These are phyloP conservation scores for Heliamphora pulchella DNA, from an alignment of 179 eudicot species.

Conservation along the genomic window DNA sequence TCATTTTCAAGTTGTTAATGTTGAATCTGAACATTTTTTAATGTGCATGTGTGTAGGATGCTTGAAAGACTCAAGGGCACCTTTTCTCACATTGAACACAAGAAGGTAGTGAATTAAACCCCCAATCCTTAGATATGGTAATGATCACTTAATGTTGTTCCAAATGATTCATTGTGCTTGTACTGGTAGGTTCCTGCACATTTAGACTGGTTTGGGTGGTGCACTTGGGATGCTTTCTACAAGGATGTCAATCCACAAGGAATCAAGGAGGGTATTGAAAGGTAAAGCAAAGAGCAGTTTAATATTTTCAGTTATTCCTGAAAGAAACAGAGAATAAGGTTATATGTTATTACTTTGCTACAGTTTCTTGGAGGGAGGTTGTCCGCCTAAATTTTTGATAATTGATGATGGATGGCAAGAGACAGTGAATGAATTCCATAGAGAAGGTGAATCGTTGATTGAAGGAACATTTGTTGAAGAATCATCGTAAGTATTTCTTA, in stretches of 20 bases:
- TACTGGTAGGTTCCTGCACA: slow-evolving; percentile 50
- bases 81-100: slow-evolving; percentile 45
- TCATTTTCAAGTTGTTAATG: slow-evolving; percentile 4
- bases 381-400: slow-evolving; percentile 58
- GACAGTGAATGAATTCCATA: slow-evolving; percentile 42
- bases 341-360: background rate
- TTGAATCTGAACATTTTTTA: slow-evolving; percentile 4
- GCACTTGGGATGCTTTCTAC: slow-evolving; percentile 89
- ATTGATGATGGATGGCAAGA: slow-evolving; percentile 90
- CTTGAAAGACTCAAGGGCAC: slow-evolving; percentile 59
- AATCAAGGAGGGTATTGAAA: slow-evolving; percentile 60
- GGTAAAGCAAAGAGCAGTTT: slow-evolving; percentile 24
- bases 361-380: slow-evolving; percentile 64
- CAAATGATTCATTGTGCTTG: slow-evolving; percentile 2
- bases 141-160: background rate
- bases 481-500: slow-evolving; percentile 34
- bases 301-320: slow-evolving; percentile 6
- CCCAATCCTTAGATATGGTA: background rate
- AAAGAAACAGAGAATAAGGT: background rate
- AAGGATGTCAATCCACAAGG: slow-evolving; percentile 59
- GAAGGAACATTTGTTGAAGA: slow-evolving; percentile 35
- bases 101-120: slow-evolving; percentile 40
- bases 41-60: slow-evolving; percentile 31
- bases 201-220: slow-evolving; percentile 88
- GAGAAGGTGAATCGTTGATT: slow-evolving; percentile 44